Percentiles rank a stretch among this genome's conserved stretches.
Conservation (phyloP, 1,284 basidiomycete species). For the Papiliotrema terrestris region DNA sequence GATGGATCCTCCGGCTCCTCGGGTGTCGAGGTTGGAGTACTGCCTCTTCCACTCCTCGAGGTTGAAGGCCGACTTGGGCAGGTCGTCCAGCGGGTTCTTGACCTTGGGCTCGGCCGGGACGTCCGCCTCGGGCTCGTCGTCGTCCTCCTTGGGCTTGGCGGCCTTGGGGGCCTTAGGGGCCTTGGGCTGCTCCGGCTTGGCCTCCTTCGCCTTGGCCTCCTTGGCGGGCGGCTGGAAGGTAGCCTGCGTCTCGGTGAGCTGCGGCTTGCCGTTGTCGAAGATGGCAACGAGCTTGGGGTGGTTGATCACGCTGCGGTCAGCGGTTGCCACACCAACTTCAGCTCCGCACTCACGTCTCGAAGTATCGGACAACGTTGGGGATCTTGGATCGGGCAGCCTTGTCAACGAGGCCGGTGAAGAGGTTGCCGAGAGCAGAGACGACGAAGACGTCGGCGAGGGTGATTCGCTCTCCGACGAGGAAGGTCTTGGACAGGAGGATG, state of each 20-base stretch:
- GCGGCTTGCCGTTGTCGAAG: constrained; percentile 56
- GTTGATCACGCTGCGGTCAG: constrained; percentile 59
- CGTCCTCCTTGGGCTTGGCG: constrained; percentile 54
- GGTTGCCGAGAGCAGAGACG: constrained; percentile 59
- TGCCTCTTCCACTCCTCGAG: constrained; percentile 97
- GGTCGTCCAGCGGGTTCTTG: constrained; percentile 90
- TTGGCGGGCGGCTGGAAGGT: constrained; percentile 67
- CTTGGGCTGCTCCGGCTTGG: constrained; percentile 50
- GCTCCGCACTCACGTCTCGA: constrained; percentile 59
- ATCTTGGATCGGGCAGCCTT: constrained; percentile 61
- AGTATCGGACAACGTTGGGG: constrained; percentile 76
- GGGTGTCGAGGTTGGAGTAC: constrained; percentile 96
- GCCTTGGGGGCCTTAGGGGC: constrained; percentile 59
- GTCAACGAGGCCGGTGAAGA: constrained; percentile 58
- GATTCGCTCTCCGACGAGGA: constrained; percentile 89
- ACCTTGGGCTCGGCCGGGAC: constrained; percentile 66
- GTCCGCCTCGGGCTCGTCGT: constrained; percentile 62
- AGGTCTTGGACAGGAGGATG: constrained; percentile 75
- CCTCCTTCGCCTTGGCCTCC: constrained; percentile 51
- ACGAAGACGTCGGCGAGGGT: constrained; percentile 83
- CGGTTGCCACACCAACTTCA: neutral
- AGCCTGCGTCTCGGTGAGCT: constrained; percentile 67
- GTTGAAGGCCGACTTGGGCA: constrained; percentile 89
- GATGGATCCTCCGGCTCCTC: constrained; percentile 57
- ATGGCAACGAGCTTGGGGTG: constrained; percentile 69